A percentile compares a stretch with the other conserved stretches of the same genome.
Conservation (phyloP, 345 rosid genomes). For the Carallia brachiata region DNA sequence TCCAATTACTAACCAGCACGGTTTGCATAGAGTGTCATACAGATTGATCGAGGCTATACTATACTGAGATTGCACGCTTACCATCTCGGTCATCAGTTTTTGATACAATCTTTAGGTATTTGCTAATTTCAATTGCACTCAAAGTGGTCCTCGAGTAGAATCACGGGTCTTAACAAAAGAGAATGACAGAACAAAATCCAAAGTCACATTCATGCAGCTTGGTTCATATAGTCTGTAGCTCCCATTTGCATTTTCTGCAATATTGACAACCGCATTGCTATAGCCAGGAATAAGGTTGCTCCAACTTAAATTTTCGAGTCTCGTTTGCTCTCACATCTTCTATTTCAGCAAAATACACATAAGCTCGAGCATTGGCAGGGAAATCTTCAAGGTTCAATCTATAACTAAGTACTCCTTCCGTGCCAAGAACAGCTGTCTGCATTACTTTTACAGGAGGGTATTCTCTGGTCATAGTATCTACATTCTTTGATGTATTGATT, state of each 20-base stretch:
- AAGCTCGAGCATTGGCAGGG: slow-evolving; percentile 95
- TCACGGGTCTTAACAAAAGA: slow-evolving; percentile 67
- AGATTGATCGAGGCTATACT: too few species aligned
- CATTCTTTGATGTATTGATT: slow-evolving; percentile 60
- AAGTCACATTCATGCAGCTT: slow-evolving; percentile 88
- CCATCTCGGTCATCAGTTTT: slow-evolving; percentile 67
- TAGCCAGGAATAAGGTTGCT: slow-evolving; percentile 69
- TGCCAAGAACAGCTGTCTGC: slow-evolving; percentile 97
- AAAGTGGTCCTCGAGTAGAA: slow-evolving; percentile 86
- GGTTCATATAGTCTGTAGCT: slow-evolving; percentile 91
- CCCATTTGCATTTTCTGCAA: slow-evolving; percentile 91
- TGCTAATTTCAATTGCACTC: slow-evolving; percentile 88
- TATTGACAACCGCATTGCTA: slow-evolving; percentile 87
- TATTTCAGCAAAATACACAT: slow-evolving; percentile 88
- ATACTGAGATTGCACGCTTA: slow-evolving; percentile 28
- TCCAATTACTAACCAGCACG: too few species aligned
- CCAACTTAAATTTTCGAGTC: slow-evolving; percentile 72
- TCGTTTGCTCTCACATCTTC: slow-evolving; percentile 68
- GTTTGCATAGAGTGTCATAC: background rate
- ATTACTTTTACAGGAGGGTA: slow-evolving; percentile 96
- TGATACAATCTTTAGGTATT: slow-evolving; percentile 61
- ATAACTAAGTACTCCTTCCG: slow-evolving; percentile 65
- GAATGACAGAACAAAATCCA: slow-evolving; percentile 75
- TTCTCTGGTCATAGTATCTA: slow-evolving; percentile 65
- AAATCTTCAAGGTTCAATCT: slow-evolving; percentile 86